Evolutionary conservation across 805 yeast species (phyloP).

Genomic region (Kazachstania viticola): DNA sequence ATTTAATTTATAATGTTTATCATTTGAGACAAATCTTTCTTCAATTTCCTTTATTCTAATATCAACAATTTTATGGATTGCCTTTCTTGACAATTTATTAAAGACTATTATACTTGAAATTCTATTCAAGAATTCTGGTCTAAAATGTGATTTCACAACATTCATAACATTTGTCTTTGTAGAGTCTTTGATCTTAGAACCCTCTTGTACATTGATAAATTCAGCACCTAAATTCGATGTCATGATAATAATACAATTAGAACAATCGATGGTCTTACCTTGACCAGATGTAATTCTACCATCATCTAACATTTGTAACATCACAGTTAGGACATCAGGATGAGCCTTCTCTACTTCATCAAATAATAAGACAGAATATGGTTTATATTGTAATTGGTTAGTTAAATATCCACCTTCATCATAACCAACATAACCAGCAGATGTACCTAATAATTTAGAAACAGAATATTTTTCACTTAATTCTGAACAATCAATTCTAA

Average conservation of each 20-base stretch:
- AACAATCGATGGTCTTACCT: slow-evolving; percentile 87
- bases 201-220: slow-evolving; percentile 58
- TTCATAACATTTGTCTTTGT: slow-evolving; percentile 74
- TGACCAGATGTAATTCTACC: slow-evolving; percentile 92
- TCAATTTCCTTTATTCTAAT: slow-evolving; percentile 80
- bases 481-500: slow-evolving; percentile 96
- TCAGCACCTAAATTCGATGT: slow-evolving; percentile 96
- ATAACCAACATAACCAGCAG: slow-evolving; percentile 94
- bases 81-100: slow-evolving; percentile 83
- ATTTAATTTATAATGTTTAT: slow-evolving; percentile 61
- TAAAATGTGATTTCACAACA: slow-evolving; percentile 77
- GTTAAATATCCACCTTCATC: slow-evolving; percentile 97
- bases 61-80: slow-evolving; percentile 83
- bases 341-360: slow-evolving; percentile 99
- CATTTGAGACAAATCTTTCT: slow-evolving; percentile 72
- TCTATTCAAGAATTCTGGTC: slow-evolving; percentile 96
- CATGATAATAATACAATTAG: slow-evolving; percentile 88
- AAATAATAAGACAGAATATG: slow-evolving; percentile 90
- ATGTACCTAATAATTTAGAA: slow-evolving; percentile 89
- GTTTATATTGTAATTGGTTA: slow-evolving; percentile 80
- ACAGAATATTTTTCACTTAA: slow-evolving; percentile 91
- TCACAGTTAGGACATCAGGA: slow-evolving; percentile 88
- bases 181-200: slow-evolving; percentile 50
- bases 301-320: slow-evolving; percentile 88
- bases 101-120: slow-evolving; percentile 87